A percentile compares a stretch with the other conserved stretches of the same genome.
These are phyloP conservation scores for Coemansia asiatica DNA, from an alignment of 192 early-diverging fungal species.

Conservation along the genomic window DNA sequence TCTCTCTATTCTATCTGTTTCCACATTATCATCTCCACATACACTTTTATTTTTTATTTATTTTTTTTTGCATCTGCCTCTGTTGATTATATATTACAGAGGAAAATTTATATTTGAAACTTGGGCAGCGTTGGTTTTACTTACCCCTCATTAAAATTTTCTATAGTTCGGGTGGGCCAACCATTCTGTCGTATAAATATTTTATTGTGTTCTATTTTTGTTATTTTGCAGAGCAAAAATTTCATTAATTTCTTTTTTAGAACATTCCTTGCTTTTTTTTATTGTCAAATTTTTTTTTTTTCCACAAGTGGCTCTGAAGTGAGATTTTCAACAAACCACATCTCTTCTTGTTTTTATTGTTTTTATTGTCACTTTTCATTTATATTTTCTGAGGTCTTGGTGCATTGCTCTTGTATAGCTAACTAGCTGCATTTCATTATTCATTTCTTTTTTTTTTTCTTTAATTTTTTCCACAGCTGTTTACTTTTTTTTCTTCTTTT, in stretches of 20 bases:
- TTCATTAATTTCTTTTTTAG: not conserved
- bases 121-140: conserved; percentile 15
- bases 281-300: conserved; percentile 1
- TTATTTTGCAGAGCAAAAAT: not conserved
- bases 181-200: conserved; percentile 7
- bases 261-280: not conserved
- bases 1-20: not conserved
- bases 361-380: not conserved
- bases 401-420: not conserved
- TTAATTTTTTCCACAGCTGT: not conserved
- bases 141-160: conserved; percentile 5
- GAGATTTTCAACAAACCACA: no score
- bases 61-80: conserved; percentile 1
- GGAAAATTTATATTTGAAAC: not conserved
- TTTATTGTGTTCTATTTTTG: conserved; percentile 2
- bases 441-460: not conserved
- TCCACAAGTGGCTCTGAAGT: not conserved
- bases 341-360: not conserved
- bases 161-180: not conserved
- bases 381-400: not conserved
- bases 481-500: not conserved
- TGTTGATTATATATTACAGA: not conserved
- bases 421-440: not conserved
- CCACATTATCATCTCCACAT: conserved; percentile 1
- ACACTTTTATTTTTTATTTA: not conserved